Evolutionary conservation across 805 yeast species (phyloP).

Genomic region (Saturnispora ahearnii): DNA sequence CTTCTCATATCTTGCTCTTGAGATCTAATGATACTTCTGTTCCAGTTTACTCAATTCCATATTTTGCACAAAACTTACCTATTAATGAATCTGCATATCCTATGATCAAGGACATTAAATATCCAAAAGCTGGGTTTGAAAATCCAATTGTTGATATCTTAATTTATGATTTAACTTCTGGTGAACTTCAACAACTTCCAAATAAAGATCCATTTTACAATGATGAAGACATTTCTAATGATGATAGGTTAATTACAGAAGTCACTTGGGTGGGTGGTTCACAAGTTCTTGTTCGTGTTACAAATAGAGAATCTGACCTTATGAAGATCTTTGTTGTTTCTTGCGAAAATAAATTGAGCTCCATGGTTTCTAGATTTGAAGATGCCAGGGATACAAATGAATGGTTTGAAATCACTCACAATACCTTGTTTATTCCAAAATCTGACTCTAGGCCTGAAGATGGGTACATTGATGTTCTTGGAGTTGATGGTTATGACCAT

Average conservation of each 20-base stretch:
- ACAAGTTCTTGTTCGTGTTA: conserved; percentile 44
- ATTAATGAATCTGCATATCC: conserved; percentile 41
- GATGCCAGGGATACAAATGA: conserved; percentile 39
- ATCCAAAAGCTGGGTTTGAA: conserved; percentile 76
- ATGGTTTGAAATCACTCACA: conserved; percentile 74
- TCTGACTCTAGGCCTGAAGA: conserved; percentile 39
- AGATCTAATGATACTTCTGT: conserved; percentile 68
- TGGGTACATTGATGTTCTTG: conserved; percentile 78
- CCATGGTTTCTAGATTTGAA: conserved; percentile 40
- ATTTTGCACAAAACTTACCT: conserved; percentile 48
- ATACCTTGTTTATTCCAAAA: conserved; percentile 49
- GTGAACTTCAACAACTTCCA: conserved; percentile 18
- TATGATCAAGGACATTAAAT: conserved; percentile 50
- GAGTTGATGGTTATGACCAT: conserved; percentile 56
- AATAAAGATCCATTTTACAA: conserved; percentile 33
- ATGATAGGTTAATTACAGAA: conserved; percentile 51
- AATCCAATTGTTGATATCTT: conserved; percentile 60
- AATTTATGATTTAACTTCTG: conserved; percentile 32
- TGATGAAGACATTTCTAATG: conserved; percentile 31
- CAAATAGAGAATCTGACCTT: conserved; percentile 60
- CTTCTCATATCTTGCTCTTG: conserved; percentile 53
- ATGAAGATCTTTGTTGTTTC: conserved; percentile 49
- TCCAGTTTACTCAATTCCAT: conserved; percentile 65
- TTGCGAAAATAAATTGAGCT: conserved; percentile 26
- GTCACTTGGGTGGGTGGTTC: conserved; percentile 58